Conservation (phyloP, 2,329 filamentous ascomycete genomes). For the Xylariaceae sp. region DNA sequence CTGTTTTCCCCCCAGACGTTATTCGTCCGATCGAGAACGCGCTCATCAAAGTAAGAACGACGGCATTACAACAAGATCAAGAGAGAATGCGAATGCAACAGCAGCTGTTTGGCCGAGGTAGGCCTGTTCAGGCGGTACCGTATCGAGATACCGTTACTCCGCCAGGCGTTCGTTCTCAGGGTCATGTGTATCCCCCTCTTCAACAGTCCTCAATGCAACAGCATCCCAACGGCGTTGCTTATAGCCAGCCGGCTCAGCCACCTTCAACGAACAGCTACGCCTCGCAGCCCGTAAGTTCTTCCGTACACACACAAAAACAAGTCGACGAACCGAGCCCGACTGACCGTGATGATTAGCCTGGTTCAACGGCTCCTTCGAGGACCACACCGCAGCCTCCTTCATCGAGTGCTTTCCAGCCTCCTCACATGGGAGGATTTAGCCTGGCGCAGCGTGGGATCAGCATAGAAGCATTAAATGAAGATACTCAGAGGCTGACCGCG, state of each 20-base stretch:
- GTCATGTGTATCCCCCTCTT: constrained; percentile 28
- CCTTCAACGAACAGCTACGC: constrained; percentile 25
- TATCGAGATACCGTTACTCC: constrained; percentile 72
- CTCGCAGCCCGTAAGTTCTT: constrained; percentile 29
- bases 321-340: neutral
- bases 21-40: constrained; percentile 92
- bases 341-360: constrained; percentile 17
- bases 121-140: constrained; percentile 46
- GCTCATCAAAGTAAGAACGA: constrained; percentile 71
- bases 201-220: constrained; percentile 37
- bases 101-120: constrained; percentile 48
- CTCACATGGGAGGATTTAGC: constrained; percentile 37
- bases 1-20: constrained; percentile 82
- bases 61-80: constrained; percentile 55
- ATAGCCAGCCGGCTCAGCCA: constrained; percentile 23
- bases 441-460: constrained; percentile 46
- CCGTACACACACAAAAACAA: too few species aligned
- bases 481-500: constrained; percentile 73
- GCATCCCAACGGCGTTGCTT: constrained; percentile 30
- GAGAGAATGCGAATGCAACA: constrained; percentile 51
- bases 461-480: constrained; percentile 71
- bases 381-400: constrained; percentile 37
- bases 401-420: constrained; percentile 39
- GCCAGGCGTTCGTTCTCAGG: constrained; percentile 44
- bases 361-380: constrained; percentile 29